Base-by-base conservation (phyloP, 2,329 filamentous ascomycete species). In the Trichoderma guizhouense region DNA sequence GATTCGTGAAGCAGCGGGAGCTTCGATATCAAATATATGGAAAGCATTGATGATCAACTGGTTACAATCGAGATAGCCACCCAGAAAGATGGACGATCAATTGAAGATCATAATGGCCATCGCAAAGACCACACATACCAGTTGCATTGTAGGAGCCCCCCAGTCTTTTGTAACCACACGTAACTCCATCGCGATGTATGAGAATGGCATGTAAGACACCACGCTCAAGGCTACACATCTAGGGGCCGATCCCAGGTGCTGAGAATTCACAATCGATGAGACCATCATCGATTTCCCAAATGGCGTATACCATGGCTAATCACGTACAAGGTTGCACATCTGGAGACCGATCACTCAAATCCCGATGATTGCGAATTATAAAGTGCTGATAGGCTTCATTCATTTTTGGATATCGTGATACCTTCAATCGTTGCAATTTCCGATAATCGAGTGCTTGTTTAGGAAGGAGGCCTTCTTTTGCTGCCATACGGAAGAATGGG, bases 131-230 rank as follows among this genome's bases (percentile, higher is more conserved):
- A 73, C 72, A 72, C 76, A 77, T 77, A 70, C 76, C 75, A 77
- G 76, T 74, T 64, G 66, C 68, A 34, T 8, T 58, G 70, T 57
- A 63, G 65, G 61, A 12, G 57, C 63, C 21, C 55, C 64, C 7
- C 57, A 39, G 36, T 66, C 51, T 64, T 67, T 55, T 64, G 63
- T 14, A 67, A 51, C 51, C 32, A 66, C 39, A 32, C 36, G 39
- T 63, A 69, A 53, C 62, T 34, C 15, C 69, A 63, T 75, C 28
- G 73, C 73, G 73, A 74, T 75, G 28, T 43, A 34, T 69, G 76
- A 76, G 74, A 76, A 75, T 76, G 75, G 69, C 71, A 72, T 73
- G 73, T 74, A 72, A 71, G 69, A 74, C 73, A 72, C 57, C 62
- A 53, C 43, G 71, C 64, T 26, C 39, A 62, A 69, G 39, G 57